Conservation (phyloP, 305 asterid genomes). For the Fraxinus velutina region DNA sequence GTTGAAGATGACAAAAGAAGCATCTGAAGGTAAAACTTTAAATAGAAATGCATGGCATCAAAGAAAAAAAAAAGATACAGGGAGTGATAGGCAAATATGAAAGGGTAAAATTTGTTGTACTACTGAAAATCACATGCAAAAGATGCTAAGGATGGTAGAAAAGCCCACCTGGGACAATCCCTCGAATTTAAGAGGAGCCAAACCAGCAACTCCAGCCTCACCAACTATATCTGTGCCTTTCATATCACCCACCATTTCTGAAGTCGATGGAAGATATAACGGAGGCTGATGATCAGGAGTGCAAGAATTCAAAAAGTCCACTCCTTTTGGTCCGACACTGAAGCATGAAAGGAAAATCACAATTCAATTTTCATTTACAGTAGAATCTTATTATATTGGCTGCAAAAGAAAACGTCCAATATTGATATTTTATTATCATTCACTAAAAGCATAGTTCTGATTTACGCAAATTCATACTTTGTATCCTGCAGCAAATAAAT, state of each 20-base stretch:
- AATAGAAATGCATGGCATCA: background rate
- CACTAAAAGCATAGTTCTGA: background rate
- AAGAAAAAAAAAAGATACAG: background rate
- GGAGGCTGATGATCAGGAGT: slow-evolving; percentile 94
- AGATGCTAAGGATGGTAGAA: slow-evolving; percentile 12
- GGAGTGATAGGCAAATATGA: background rate
- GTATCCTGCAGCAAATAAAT: slow-evolving; percentile 3
- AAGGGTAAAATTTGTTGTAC: background rate
- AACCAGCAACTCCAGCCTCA: slow-evolving; percentile 37
- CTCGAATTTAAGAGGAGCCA: slow-evolving; percentile 39
- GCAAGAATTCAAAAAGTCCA: slow-evolving; percentile 69
- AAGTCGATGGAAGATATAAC: slow-evolving; percentile 52
- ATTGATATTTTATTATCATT: background rate
- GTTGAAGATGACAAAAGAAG: slow-evolving; percentile 14
- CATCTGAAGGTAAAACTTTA: slow-evolving; percentile 7
- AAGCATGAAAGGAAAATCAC: slow-evolving; percentile 26
- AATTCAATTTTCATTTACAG: slow-evolving; percentile 20
- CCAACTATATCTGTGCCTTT: slow-evolving; percentile 39
- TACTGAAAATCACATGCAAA: slow-evolving; percentile 17
- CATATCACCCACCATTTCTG: slow-evolving; percentile 55
- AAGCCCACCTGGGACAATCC: slow-evolving; percentile 55
- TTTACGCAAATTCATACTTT: background rate
- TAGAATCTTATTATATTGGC: slow-evolving; percentile 12
- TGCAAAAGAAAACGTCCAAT: slow-evolving; percentile 14
- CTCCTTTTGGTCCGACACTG: slow-evolving; percentile 82